Evolutionary conservation across 192 early-diverging fungal species (phyloP), one percentile per base, ranked within the genome.

Genomic region (Podila clonocystis): DNA sequence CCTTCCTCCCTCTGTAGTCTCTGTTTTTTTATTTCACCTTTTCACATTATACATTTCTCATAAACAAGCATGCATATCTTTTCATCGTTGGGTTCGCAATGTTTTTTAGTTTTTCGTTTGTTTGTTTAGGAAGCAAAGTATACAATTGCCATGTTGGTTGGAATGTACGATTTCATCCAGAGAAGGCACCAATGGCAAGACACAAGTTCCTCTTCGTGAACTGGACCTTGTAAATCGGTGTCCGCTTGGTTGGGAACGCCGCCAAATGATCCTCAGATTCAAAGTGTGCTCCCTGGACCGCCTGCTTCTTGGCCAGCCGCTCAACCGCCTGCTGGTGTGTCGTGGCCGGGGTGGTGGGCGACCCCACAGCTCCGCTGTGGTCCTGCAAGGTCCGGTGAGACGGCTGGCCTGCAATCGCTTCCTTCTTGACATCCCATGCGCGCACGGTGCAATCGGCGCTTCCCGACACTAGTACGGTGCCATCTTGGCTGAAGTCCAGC

Each of bases 131-230:
- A 17, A 45, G 41, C 41, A 45, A 13, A 12, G 4, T 45, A 2
- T 55, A 7, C 2, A 0, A n/a, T 7, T 55, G 34, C 34, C 34
- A 36, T 55, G 24, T 55, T 26, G 49, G 24, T 5, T n/a, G 52
- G 4, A 0, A 5, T 24, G 52, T 55, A 17, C n/a, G 22, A 9
- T 9, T 9, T 55, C 52, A 55, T 12, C 49, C 57, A 38, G 77
- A 60, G 70, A 91, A 99, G 2, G 94, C 91, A 31, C 98, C 98
- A 58, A 93, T 82, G 30, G 95, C 93, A 24, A 97, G 82, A 48
- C 93, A 90, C 12, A 99, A 84, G 76, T 98, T 99, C 36, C 93
- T 87, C 72, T 89, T 87, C 22, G 93, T 97, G 82, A 96, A 98
- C 70, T 90, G 83, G 41, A 97, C 86, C 62, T 89, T 89, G 74